These are phyloP conservation scores for Mycena citricolor DNA, from an alignment of 1,284 basidiomycete genomes.

Conservation along the genomic window DNA sequence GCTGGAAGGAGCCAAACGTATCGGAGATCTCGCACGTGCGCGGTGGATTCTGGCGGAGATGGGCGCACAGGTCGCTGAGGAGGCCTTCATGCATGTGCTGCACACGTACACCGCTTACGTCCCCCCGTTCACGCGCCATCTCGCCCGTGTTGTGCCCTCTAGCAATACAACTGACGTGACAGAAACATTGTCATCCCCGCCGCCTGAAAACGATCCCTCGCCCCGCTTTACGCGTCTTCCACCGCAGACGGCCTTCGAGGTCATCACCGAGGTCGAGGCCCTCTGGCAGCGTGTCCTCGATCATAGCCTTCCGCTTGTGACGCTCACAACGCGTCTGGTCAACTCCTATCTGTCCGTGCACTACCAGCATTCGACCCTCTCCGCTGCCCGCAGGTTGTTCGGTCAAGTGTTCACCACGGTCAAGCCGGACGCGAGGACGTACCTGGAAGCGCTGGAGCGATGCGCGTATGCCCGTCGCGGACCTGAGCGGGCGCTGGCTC, in stretches of 20 bases:
- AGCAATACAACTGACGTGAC: background rate
- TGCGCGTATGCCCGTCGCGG: conserved; percentile 49
- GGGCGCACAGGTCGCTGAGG: conserved; percentile 58
- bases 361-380: conserved; percentile 60
- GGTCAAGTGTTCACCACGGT: conserved; percentile 48
- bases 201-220: conserved; percentile 15
- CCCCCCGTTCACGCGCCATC: conserved; percentile 61
- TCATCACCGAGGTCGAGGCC: conserved; percentile 68
- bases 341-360: conserved; percentile 85
- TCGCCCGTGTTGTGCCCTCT: conserved; percentile 34
- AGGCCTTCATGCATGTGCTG: conserved; percentile 82
- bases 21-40: conserved; percentile 79
- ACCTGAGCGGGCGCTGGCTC: conserved; percentile 46
- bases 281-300: conserved; percentile 71
- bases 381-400: conserved; percentile 48
- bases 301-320: conserved; percentile 65
- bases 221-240: conserved; percentile 58
- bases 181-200: conserved; percentile 7
- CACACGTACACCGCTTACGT: conserved; percentile 85
- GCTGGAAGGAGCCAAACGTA: conserved; percentile 85
- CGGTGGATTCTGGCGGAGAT: conserved; percentile 94
- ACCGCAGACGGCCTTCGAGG: conserved; percentile 74
- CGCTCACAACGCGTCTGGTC: conserved; percentile 62
- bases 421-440: conserved; percentile 53
- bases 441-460: conserved; percentile 67